phyloP scores from a whole-genome alignment of 495 filamentous ascomycete genomes.

The Annulohypoxylon maeteangense region DNA sequence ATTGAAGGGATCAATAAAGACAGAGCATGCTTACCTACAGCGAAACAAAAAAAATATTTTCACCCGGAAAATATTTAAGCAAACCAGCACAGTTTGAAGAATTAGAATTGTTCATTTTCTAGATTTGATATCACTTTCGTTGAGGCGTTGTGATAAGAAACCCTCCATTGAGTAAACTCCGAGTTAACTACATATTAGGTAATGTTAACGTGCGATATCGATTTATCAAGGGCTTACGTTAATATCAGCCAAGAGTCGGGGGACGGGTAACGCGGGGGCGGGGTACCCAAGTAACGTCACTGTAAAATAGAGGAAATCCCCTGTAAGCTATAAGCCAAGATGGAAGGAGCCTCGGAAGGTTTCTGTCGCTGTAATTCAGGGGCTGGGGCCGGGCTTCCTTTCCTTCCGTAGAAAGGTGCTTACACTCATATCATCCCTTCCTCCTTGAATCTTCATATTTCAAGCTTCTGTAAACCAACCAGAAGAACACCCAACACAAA shows the following conservation, averaged over 20 bases:
- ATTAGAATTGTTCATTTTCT: neutral
- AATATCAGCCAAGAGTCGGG: neutral
- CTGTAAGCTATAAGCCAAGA: conserved; percentile 9
- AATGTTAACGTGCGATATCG: neutral
- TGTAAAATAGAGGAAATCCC: conserved; percentile 6
- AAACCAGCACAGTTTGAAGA: neutral
- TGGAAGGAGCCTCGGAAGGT: conserved; percentile 6
- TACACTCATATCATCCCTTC: neutral
- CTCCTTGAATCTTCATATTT: neutral
- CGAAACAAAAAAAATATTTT: neutral
- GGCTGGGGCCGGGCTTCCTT: no score
- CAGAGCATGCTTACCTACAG: neutral
- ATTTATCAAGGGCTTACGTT: neutral
- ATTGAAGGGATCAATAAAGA: neutral
- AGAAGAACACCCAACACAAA: neutral
- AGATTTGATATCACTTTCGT: neutral
- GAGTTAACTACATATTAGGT: conserved; percentile 2
- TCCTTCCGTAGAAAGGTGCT: neutral
- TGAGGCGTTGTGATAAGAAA: conserved; percentile 21
- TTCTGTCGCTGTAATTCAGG: neutral
- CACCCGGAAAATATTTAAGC: neutral
- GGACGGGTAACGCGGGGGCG: conserved; percentile 19
- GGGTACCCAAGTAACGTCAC: conserved; percentile 20
- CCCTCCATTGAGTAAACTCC: conserved; percentile 11
- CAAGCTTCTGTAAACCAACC: neutral